Percentiles rank a stretch among this genome's conserved stretches.
Conservation (phyloP, 495 filamentous ascomycete genomes). For the Trichodelitschia bisporula region DNA sequence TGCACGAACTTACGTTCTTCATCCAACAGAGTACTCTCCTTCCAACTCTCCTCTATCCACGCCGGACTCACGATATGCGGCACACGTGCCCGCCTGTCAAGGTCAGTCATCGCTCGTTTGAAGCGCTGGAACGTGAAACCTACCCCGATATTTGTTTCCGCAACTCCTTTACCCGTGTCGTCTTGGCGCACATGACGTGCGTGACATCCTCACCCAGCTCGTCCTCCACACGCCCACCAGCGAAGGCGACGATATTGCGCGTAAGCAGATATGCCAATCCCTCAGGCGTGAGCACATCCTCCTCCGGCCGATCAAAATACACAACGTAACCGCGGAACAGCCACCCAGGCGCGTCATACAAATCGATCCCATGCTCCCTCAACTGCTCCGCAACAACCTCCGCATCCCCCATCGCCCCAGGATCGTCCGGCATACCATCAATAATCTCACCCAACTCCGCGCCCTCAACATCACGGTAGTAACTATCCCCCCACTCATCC, state of each 20-base stretch:
- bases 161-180: conserved; percentile 12
- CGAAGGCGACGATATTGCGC: conserved; percentile 35
- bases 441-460: conserved; percentile 38
- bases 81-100: conserved; percentile 18
- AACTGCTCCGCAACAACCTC: conserved; percentile 1
- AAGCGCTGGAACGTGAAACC: conserved; percentile 14
- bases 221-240: conserved; percentile 27
- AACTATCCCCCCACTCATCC: conserved; percentile 68
- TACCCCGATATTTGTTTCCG: conserved; percentile 20
- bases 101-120: background rate
- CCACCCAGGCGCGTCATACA: conserved; percentile 7
- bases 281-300: background rate
- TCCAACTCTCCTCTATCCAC: conserved; percentile 69
- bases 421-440: conserved; percentile 18
- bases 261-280: background rate
- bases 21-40: conserved; percentile 52
- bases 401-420: conserved; percentile 7
- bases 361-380: conserved; percentile 4
- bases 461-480: conserved; percentile 38
- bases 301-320: background rate
- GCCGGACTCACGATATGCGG: conserved; percentile 44
- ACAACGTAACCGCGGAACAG: conserved; percentile 1
- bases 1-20: conserved; percentile 45
- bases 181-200: conserved; percentile 41
- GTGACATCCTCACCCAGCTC: conserved; percentile 29